Conservation (phyloP, 2,329 filamentous ascomycete species). For the Conoideocrella luteorostrata region DNA sequence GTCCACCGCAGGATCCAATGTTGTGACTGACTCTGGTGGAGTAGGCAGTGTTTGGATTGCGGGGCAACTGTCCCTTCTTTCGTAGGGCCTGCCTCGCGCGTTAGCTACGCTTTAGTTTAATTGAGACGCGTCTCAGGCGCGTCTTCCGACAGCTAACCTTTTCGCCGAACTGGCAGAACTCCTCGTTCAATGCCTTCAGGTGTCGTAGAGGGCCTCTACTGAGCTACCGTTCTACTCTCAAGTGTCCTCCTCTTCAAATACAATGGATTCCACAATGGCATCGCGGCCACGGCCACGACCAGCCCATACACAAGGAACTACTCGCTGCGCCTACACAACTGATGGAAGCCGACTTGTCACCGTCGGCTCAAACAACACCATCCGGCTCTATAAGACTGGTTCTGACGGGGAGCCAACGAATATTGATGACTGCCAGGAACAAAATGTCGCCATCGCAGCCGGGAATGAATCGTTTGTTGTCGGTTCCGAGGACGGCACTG, state of each 20-base stretch:
- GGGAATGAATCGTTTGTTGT: constrained; percentile 78
- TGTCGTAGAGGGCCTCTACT: not conserved
- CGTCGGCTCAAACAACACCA: constrained; percentile 87
- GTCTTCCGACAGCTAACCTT: constrained; percentile 19
- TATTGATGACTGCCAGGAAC: constrained; percentile 84
- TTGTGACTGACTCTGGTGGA: constrained; percentile 2
- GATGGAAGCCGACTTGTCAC: constrained; percentile 83
- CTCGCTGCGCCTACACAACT: constrained; percentile 82
- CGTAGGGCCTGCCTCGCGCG: not conserved
- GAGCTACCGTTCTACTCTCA: not conserved
- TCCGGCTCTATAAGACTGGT: constrained; percentile 85
- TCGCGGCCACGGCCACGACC: constrained; percentile 55
- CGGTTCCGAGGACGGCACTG: constrained; percentile 91
- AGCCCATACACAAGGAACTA: constrained; percentile 78
- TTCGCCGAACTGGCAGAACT: not conserved
- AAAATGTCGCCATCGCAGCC: constrained; percentile 73
- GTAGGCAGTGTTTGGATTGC: no score
- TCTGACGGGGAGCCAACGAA: constrained; percentile 89
- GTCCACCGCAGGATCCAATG: not conserved
- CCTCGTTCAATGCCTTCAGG: not conserved
- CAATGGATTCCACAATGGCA: constrained; percentile 27
- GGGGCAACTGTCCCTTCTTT: no score
- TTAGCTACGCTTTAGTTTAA: constrained; percentile 1
- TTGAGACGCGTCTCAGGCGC: constrained; percentile 33
- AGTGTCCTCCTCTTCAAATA: not conserved